Conservation (phyloP, 495 filamentous ascomycete species). For the Xylaria scruposa region DNA sequence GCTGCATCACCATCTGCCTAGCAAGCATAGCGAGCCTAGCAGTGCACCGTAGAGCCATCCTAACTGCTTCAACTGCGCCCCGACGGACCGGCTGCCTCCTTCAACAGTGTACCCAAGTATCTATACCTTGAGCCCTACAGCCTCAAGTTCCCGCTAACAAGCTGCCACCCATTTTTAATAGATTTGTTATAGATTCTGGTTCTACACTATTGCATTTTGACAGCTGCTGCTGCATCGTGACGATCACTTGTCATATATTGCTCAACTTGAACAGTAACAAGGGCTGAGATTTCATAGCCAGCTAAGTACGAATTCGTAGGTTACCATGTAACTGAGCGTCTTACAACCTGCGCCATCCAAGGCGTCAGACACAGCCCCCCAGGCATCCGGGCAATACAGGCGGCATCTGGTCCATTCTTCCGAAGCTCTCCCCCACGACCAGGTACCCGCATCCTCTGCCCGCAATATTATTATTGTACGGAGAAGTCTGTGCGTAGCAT, state of each 20-base stretch:
- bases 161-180: too few species aligned
- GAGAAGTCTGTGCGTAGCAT: neutral
- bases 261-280: neutral
- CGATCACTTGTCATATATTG: neutral
- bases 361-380: constrained; percentile 20
- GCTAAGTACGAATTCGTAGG: too few species aligned
- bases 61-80: neutral
- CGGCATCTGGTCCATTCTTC: neutral
- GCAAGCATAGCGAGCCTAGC: neutral
- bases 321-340: neutral
- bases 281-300: neutral
- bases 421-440: neutral
- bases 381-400: neutral
- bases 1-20: neutral
- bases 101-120: too few species aligned
- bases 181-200: neutral
- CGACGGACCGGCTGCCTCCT: neutral
- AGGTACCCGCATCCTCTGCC: neutral
- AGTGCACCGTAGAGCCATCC: neutral
- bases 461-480: neutral
- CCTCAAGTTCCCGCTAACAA: neutral
- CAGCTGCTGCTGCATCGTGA: neutral
- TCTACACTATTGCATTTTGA: neutral
- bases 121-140: neutral
- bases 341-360: constrained; percentile 16